Base-by-base conservation (phyloP, 805 yeast genomes). In the Cyberlindnera japonica region DNA sequence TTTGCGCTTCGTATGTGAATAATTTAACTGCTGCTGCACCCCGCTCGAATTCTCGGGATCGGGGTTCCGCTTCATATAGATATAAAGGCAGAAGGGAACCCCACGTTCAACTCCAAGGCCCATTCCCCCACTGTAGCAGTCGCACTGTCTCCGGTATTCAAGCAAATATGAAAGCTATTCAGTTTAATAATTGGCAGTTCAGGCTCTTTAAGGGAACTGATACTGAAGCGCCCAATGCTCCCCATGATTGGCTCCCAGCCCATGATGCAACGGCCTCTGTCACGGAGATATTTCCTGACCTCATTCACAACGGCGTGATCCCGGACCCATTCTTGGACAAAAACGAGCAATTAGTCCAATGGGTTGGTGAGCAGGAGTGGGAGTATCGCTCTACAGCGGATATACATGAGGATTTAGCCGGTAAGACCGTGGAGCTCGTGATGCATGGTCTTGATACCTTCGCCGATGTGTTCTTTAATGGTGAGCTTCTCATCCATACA, bases 281-380 rank as follows among this genome's bases (percentile, higher is more conserved):
- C 26, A 43, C 67, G 2, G 65, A 72, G 54, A 70, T 72, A 27
- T 67, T 63, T 47, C 62, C 63, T 3, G 79, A 74, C 49, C 52
- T 74, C 34, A 40, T 68, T 22, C 56, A 53, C 25, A 57, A 65
- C 39, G 57, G 59, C 1, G 49, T 56, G 29, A 72, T 74, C 22
- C 66, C 68, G 3, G 74, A 74, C 45, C 79, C 79, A 0, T 71
- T 69, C 44, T 22, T 59, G 2, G 72, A 71, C 44, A 45, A 51
- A 42, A 72, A 73, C 46, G 79, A 72, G 46, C 52, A 52, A 15
- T 41, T 47, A 5, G 69, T 71, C 9, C 78, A 72, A 54, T 75
- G 79, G 79, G 71, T 74, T 5, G 74, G 71, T 3, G 67, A 68
- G 34, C 48, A 45, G n/a, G 71, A 64, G 36, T 75, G 79, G 79